Conservation (phyloP, 768 basidiomycete genomes). For the Phaeotremella skinneri region DNA sequence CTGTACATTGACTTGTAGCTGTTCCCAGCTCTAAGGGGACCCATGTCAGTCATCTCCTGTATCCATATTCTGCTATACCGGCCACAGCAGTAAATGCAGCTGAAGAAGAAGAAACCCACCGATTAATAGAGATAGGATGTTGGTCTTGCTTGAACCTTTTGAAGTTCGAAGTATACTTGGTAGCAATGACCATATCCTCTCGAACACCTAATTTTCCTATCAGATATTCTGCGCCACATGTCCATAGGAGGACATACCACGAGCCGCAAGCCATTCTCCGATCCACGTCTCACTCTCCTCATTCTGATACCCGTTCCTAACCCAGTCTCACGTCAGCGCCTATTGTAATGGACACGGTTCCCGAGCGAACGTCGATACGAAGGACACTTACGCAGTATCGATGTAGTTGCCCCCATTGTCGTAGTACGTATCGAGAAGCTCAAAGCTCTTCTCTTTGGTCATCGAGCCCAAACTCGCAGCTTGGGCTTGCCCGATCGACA, state of each 20-base stretch:
- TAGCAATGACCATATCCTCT: slow-evolving; percentile 50
- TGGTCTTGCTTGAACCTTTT: slow-evolving; percentile 1
- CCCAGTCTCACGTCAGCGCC: too few species aligned
- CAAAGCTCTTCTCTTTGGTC: slow-evolving; percentile 55
- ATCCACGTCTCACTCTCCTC: slow-evolving; percentile 60
- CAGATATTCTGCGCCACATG: too few species aligned
- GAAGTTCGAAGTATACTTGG: slow-evolving; percentile 49
- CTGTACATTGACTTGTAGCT: slow-evolving; percentile 55
- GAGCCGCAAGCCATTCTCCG: slow-evolving; percentile 57
- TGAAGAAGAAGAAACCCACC: background rate
- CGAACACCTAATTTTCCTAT: slow-evolving; percentile 8
- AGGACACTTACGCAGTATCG: slow-evolving; percentile 42
- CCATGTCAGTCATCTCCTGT: slow-evolving; percentile 33
- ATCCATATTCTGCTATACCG: background rate
- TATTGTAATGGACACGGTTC: too few species aligned
- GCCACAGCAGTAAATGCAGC: background rate
- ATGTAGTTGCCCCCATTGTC: slow-evolving; percentile 59
- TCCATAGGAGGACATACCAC: too few species aligned
- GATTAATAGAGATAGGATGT: slow-evolving; percentile 14
- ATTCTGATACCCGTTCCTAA: slow-evolving; percentile 54
- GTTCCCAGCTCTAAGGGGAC: slow-evolving; percentile 57
- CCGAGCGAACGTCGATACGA: background rate
- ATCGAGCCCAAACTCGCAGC: slow-evolving; percentile 52
- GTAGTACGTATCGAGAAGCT: slow-evolving; percentile 55
- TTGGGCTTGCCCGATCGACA: slow-evolving; percentile 43